These are phyloP conservation scores for Sorghum bicolor DNA, from an alignment of 176 grass and related monocot species.

Conservation along the genomic window Sorghum_bicolor_NCBIv3 NC_012873.2:52452001-52452500, in stretches of 20 bases:
- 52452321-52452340: slow-evolving; percentile 99
- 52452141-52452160: slow-evolving; percentile 84
- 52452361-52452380: slow-evolving; percentile 78
- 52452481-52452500: slow-evolving; percentile 84
- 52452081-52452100: slow-evolving; percentile 81
- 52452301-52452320: slow-evolving; percentile 95
- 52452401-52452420: slow-evolving; percentile 36
- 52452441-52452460: neutral
- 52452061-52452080: slow-evolving; percentile 98
- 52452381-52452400: slow-evolving; percentile 91
- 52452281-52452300: slow-evolving; percentile 94
- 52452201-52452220: neutral
- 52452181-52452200: slow-evolving; percentile 50
- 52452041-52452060: slow-evolving; percentile 95
- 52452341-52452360: slow-evolving; percentile 95
- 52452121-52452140: slow-evolving; percentile 81
- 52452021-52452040: slow-evolving; percentile 93
- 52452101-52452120: slow-evolving; percentile 97
- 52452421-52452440: neutral
- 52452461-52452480: neutral
- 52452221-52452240: neutral
- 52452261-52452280: slow-evolving; percentile 69
- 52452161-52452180: slow-evolving; percentile 98
- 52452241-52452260: slow-evolving; percentile 19
- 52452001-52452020: slow-evolving; percentile 70